Evolutionary conservation across 2,329 filamentous ascomycete species (phyloP).

Genomic region (Calcarisporium arbuscula): DNA sequence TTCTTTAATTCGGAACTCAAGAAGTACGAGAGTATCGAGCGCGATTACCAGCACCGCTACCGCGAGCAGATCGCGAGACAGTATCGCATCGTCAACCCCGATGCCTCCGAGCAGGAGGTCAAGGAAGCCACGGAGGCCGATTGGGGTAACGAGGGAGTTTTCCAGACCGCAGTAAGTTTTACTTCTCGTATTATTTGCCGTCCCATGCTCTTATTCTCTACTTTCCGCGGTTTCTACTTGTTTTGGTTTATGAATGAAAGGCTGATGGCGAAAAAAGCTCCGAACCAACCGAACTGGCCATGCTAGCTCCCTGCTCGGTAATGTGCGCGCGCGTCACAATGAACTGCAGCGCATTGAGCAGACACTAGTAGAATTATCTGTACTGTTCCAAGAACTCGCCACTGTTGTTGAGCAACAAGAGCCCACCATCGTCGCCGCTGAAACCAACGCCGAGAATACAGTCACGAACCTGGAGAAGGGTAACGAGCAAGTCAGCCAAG

Average conservation of each 20-base stretch:
- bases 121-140: conserved; percentile 61
- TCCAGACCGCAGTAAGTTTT: conserved; percentile 68
- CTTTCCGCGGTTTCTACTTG: not conserved
- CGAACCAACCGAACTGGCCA: conserved; percentile 68
- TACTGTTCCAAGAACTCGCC: conserved; percentile 69
- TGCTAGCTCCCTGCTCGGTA: conserved; percentile 66
- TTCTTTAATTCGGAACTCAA: conserved; percentile 67
- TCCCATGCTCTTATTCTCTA: not conserved
- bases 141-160: conserved; percentile 74
- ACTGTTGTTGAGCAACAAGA: conserved; percentile 70
- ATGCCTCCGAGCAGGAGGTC: conserved; percentile 69
- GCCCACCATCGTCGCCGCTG: conserved; percentile 51
- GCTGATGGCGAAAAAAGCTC: too few species aligned
- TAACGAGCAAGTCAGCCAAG: conserved; percentile 62
- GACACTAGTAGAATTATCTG: conserved; percentile 63
- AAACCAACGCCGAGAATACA: conserved; percentile 60
- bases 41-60: conserved; percentile 63
- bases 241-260: too few species aligned
- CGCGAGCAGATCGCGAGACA: conserved; percentile 74
- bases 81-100: conserved; percentile 75
- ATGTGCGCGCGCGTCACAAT: conserved; percentile 75
- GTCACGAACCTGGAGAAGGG: conserved; percentile 61
- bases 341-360: conserved; percentile 76
- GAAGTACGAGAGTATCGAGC: conserved; percentile 66
- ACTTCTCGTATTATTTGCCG: not conserved